phyloP scores from a whole-genome alignment of 2,329 filamentous ascomycete genomes.

The Talaromyces sp. region DNA sequence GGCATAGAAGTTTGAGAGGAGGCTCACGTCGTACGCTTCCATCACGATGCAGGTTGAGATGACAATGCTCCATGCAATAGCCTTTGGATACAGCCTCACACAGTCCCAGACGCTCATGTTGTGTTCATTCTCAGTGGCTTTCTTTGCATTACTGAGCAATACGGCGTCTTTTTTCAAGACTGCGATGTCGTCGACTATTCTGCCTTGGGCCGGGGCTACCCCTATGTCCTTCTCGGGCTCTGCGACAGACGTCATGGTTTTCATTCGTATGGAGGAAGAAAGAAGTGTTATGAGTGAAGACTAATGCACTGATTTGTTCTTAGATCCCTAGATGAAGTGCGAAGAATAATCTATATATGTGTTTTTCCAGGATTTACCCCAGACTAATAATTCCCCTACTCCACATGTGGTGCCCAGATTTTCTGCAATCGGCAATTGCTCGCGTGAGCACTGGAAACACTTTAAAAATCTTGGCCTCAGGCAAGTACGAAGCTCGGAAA shows the following conservation, averaged over 20 bases:
- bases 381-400: neutral
- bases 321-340: neutral
- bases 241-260: neutral
- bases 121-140: slow-evolving; percentile 32
- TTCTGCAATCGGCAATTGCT: neutral
- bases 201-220: neutral
- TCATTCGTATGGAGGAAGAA: neutral
- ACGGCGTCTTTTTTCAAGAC: neutral
- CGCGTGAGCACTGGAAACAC: neutral
- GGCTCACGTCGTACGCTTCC: slow-evolving; percentile 25
- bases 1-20: slow-evolving; percentile 23
- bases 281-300: neutral
- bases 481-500: neutral
- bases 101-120: slow-evolving; percentile 25
- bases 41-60: slow-evolving; percentile 20
- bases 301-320: neutral
- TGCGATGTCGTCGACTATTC: neutral
- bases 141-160: neutral
- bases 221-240: neutral
- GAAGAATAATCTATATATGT: neutral
- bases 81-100: slow-evolving; percentile 14
- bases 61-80: neutral
- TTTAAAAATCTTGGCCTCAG: neutral
- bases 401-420: neutral
- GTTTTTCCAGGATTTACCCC: neutral